Evolutionary conservation across 495 filamentous ascomycete genomes (phyloP), one percentile per base, ranked within the genome.

Genomic region (Neurospora sp.): DNA sequence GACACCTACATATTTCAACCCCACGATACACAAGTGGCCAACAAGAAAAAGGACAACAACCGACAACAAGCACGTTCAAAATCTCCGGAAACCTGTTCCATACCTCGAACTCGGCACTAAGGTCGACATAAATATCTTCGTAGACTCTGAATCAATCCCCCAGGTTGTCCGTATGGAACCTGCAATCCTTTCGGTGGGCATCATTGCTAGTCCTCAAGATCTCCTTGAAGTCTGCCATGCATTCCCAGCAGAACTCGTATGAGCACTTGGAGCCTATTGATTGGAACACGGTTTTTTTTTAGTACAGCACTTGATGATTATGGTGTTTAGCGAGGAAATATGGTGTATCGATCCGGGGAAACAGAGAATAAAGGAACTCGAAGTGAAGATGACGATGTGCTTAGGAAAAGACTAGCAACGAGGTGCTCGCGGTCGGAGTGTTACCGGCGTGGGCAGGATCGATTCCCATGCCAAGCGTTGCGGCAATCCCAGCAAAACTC

Each of bases 191-290:
- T 3, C 18, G 31, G 39, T 77, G 77, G 5, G 68, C 53, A 42
- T 39, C 71, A 31, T 78, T 77, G 68, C 74, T 76, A 4, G 59
- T 72, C 39, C 41, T 42, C 8, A 71, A 27, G 38, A 77, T 75
- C n/a, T 68, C 39, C 10, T 45, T 39, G 47, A 73, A 72, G 38
- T 77, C 71, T 8, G 77, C 77, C 59, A 73, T 41, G n/a, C 77
- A 78, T 38, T 77, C 75, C 69, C 74, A 78, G 71, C 75, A 78
- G 61, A 78, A 78, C 69, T 74, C 42, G 41, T 77, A 42, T 39
- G 35, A 20, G 45, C 77, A 78, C 18, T 72, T 72, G 41, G 69
- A 38, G 65, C 77, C 77, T 77, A 59, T 69, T 39, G 18, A 38
- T 12, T 45, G 27, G 2, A 14, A 20, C 10, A 42, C 3, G 7